Conservation (phyloP, 805 yeast genomes). For the Cyberlindnera samutprakarnensis region DNA sequence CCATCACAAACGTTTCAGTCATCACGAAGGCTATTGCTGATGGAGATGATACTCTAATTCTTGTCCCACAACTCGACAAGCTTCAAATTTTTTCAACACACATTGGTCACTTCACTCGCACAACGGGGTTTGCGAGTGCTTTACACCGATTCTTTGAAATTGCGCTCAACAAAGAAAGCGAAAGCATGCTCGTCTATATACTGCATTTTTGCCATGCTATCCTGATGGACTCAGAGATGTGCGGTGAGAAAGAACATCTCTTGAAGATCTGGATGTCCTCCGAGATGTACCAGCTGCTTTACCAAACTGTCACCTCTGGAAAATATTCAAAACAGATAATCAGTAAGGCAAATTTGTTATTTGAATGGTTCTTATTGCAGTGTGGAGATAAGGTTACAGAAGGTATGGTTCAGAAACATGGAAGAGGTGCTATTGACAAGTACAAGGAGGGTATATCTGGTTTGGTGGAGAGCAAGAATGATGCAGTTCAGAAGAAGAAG, state of each 20-base stretch:
- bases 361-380: constrained; percentile 42
- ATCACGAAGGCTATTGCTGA: constrained; percentile 37
- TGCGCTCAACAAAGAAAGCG: constrained; percentile 43
- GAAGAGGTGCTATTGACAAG: constrained; percentile 41
- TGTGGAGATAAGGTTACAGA: constrained; percentile 41
- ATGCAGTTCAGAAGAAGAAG: constrained; percentile 45
- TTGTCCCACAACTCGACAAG: constrained; percentile 39
- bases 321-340: constrained; percentile 40
- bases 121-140: constrained; percentile 46
- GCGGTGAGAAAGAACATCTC: constrained; percentile 32
- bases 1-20: constrained; percentile 43
- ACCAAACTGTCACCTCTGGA: constrained; percentile 40
- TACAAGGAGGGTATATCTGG: constrained; percentile 40
- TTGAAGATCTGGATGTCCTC: constrained; percentile 36
- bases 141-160: constrained; percentile 49
- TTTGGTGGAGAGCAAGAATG: constrained; percentile 38
- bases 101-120: constrained; percentile 45
- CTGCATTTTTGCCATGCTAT: constrained; percentile 66
- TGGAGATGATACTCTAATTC: constrained; percentile 20
- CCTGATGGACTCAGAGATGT: constrained; percentile 39
- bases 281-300: constrained; percentile 21
- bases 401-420: constrained; percentile 48
- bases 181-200: constrained; percentile 48
- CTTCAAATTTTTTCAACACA: constrained; percentile 27
- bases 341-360: constrained; percentile 48